These are phyloP conservation scores for Manihot esculenta DNA, from an alignment of 441 rosid species.

Conservation along the genomic window DNA sequence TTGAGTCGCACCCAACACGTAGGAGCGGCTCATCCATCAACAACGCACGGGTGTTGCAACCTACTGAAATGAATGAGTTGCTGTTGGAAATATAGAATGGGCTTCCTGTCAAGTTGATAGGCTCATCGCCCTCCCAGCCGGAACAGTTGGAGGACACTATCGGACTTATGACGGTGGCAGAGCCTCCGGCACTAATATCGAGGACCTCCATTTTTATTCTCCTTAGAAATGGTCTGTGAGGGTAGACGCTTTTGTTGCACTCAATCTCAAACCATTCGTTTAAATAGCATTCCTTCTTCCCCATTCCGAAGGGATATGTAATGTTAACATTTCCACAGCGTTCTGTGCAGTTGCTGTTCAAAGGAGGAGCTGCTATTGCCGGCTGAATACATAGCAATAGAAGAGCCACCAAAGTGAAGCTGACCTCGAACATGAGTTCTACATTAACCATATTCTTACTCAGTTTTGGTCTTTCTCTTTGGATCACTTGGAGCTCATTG, in stretches of 20 bases:
- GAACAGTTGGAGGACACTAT: conserved; percentile 29
- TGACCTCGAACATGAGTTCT: background rate
- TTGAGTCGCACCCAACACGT: background rate
- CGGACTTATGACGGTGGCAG: conserved; percentile 13
- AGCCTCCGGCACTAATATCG: background rate
- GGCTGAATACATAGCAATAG: background rate
- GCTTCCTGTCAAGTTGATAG: conserved; percentile 28
- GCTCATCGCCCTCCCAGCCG: background rate
- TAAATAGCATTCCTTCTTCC: conserved; percentile 19
- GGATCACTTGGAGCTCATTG: no score
- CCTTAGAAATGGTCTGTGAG: conserved; percentile 1
- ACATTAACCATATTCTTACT: no score
- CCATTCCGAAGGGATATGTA: conserved; percentile 39
- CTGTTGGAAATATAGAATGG: conserved; percentile 10
- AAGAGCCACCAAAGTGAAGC: no score
- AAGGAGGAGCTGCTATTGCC: background rate
- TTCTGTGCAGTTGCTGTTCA: conserved; percentile 8
- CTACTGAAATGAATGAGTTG: conserved; percentile 21
- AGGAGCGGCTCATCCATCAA: conserved; percentile 11
- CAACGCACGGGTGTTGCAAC: conserved; percentile 29
- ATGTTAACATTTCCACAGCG: conserved; percentile 31
- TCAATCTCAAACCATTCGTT: conserved; percentile 26
- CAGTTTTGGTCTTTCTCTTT: no score
- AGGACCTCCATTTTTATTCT: conserved; percentile 23
- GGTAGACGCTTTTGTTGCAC: background rate